Conservation (phyloP, 2,329 filamentous ascomycete genomes). For the Pseudogymnoascus sp. region DNA sequence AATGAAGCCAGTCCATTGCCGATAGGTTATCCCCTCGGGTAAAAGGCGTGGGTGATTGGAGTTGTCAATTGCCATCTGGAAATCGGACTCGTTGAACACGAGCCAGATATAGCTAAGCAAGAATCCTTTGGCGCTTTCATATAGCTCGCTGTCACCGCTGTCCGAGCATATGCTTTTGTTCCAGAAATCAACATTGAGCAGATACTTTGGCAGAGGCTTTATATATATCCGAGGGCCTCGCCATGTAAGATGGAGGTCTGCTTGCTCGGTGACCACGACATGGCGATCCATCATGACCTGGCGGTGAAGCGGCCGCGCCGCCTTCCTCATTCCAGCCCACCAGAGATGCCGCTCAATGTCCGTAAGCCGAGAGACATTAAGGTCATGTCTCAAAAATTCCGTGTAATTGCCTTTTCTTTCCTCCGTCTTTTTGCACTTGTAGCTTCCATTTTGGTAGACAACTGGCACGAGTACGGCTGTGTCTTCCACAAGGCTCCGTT, state of each 20-base stretch:
- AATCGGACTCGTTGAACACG: constrained; percentile 29
- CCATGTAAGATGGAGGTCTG: constrained; percentile 31
- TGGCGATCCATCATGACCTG: constrained; percentile 24
- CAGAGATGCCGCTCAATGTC: constrained; percentile 13
- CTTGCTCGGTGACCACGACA: constrained; percentile 29
- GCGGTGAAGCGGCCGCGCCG: constrained; percentile 23
- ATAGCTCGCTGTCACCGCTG: background rate
- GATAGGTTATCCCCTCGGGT: constrained; percentile 15
- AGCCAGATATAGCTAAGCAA: constrained; percentile 28
- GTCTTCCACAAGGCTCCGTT: background rate
- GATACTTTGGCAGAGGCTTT: constrained; percentile 28
- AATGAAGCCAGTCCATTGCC: constrained; percentile 23
- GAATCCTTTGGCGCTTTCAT: constrained; percentile 24
- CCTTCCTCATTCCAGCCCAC: constrained; percentile 12
- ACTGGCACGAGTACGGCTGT: background rate
- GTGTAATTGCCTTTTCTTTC: background rate
- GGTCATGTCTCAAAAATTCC: background rate
- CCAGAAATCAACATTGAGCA: constrained; percentile 25
- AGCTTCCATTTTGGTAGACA: background rate
- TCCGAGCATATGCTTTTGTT: constrained; percentile 7
- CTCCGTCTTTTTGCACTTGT: background rate
- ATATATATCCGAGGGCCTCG: constrained; percentile 23
- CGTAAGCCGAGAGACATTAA: constrained; percentile 11
- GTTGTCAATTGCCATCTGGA: constrained; percentile 27
- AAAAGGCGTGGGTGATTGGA: constrained; percentile 19